Evolutionary conservation across 148 eudicot genomes (phyloP).

Genomic region (Fagopyrum tataricum): DNA sequence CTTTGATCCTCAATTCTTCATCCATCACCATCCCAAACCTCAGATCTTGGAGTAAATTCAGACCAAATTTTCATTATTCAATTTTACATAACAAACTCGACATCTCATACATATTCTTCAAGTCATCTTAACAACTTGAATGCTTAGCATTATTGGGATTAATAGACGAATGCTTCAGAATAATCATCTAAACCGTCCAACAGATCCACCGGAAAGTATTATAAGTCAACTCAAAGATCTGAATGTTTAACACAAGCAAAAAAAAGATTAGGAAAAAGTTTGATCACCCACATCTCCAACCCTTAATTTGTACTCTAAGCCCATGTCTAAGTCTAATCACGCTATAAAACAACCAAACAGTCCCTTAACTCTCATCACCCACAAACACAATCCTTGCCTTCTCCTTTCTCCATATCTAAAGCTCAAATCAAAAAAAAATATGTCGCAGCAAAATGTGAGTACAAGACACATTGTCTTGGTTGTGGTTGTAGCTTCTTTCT

Average conservation of each 20-base stretch:
- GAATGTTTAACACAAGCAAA: conserved; percentile 1
- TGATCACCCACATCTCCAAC: background rate
- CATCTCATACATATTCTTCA: background rate
- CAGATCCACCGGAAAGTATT: no score
- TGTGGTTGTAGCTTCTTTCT: conserved; percentile 12
- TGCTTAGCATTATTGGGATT: no score
- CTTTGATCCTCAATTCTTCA: no score
- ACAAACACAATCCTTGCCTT: background rate
- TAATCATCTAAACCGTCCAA: no score
- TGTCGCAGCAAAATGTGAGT: background rate
- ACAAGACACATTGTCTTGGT: background rate
- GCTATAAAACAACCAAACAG: conserved; percentile 9
- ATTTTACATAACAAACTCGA: background rate
- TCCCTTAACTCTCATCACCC: conserved; percentile 6
- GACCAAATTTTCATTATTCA: no score
- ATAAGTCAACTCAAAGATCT: background rate
- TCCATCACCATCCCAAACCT: no score
- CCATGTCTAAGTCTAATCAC: background rate
- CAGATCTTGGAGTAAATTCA: no score
- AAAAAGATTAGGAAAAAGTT: background rate
- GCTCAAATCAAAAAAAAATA: background rate
- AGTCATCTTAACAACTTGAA: no score
- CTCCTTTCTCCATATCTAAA: background rate
- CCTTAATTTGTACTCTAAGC: background rate
- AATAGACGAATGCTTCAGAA: no score